phyloP scores from a whole-genome alignment of 768 basidiomycete genomes.

The Polyporus arcularius region DNA sequence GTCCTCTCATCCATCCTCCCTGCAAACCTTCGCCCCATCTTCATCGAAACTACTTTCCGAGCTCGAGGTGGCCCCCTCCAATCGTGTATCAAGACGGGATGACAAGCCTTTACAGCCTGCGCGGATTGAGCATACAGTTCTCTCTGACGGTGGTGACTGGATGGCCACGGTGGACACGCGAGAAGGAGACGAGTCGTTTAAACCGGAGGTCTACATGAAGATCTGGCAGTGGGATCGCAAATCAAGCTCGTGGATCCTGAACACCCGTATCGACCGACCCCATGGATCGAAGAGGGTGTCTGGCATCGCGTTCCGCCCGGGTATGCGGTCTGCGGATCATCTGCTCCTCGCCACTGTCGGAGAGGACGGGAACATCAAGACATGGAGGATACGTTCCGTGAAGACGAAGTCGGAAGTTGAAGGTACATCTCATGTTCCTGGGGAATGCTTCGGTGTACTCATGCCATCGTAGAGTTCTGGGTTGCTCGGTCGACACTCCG shows the following conservation, averaged over 20 bases:
- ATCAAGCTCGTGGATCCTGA: slow-evolving; percentile 66
- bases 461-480: slow-evolving; percentile 63
- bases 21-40: slow-evolving; percentile 84
- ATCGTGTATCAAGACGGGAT: slow-evolving; percentile 81
- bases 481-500: slow-evolving; percentile 69
- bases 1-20: slow-evolving; percentile 92
- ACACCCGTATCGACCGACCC: slow-evolving; percentile 87
- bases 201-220: slow-evolving; percentile 78
- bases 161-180: slow-evolving; percentile 88
- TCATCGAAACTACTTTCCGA: slow-evolving; percentile 76
- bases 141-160: slow-evolving; percentile 79
- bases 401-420: slow-evolving; percentile 52
- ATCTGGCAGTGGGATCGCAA: slow-evolving; percentile 85
- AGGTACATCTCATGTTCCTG: slow-evolving; percentile 40
- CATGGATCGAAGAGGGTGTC: slow-evolving; percentile 70
- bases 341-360: slow-evolving; percentile 71
- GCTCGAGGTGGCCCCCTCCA: slow-evolving; percentile 91
- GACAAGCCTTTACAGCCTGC: slow-evolving; percentile 76
- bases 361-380: slow-evolving; percentile 73
- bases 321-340: slow-evolving; percentile 27
- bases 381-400: slow-evolving; percentile 67
- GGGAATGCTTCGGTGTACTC: not conserved
- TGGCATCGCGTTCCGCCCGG: slow-evolving; percentile 69
- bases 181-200: slow-evolving; percentile 64
- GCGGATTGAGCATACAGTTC: slow-evolving; percentile 66